phyloP scores from a whole-genome alignment of 192 early-diverging fungal species.

The Irineochytrium annulatum region DNA sequence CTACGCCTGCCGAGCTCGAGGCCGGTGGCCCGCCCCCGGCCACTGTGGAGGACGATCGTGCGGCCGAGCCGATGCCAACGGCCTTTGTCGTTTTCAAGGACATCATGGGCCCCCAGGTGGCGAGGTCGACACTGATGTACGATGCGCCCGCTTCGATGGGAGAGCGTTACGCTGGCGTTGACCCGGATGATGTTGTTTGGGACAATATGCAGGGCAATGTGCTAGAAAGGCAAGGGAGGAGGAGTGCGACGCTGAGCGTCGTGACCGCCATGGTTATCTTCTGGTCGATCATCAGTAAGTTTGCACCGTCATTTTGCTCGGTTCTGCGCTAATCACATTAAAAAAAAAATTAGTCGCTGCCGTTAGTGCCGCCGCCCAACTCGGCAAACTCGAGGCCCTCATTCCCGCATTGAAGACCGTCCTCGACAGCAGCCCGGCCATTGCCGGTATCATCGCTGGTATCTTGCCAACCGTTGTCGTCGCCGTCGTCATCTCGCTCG shows the following conservation, averaged over 20 bases:
- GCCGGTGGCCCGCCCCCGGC: constrained; percentile 31
- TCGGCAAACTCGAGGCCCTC: constrained; percentile 45
- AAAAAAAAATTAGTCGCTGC: constrained; percentile 40
- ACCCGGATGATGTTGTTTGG: constrained; percentile 79
- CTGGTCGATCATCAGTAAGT: constrained; percentile 68
- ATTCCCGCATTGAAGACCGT: constrained; percentile 51
- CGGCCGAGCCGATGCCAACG: constrained; percentile 32
- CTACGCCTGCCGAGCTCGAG: constrained; percentile 35
- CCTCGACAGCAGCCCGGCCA: constrained; percentile 28
- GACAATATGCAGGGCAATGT: constrained; percentile 60
- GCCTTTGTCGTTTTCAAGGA: constrained; percentile 81
- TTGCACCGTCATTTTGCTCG: not conserved
- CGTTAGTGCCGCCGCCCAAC: constrained; percentile 48
- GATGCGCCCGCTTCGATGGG: constrained; percentile 58
- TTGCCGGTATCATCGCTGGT: constrained; percentile 65
- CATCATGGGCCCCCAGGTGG: constrained; percentile 75
- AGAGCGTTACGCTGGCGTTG: constrained; percentile 60
- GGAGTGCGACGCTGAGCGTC: constrained; percentile 44
- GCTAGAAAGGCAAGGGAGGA: constrained; percentile 50
- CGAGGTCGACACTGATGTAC: constrained; percentile 62
- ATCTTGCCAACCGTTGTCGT: constrained; percentile 69
- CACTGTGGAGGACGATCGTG: not conserved
- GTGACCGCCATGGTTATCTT: constrained; percentile 58
- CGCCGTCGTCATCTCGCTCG: constrained; percentile 61
- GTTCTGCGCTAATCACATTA: not conserved